Evolutionary conservation across 2,329 filamentous ascomycete species (phyloP).

Genomic region (Beauveria sp.): DNA sequence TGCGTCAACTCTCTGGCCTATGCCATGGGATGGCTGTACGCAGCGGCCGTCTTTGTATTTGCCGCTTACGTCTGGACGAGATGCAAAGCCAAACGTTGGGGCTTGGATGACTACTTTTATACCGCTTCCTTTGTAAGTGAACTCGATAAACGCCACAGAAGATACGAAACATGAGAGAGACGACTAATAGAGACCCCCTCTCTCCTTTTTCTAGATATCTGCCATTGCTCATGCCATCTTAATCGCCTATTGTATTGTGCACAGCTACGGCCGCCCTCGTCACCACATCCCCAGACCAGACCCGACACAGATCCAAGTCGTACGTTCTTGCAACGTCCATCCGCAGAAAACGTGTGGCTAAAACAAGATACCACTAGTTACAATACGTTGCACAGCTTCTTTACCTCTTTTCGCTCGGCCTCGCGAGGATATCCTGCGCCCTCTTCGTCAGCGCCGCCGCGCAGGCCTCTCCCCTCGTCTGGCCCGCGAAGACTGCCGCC

Average conservation of each 20-base stretch:
- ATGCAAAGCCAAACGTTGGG: not conserved
- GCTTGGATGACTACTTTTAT: not conserved
- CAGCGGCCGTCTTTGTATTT: not conserved
- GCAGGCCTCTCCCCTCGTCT: not conserved
- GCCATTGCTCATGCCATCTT: conserved; percentile 1
- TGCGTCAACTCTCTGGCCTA: not conserved
- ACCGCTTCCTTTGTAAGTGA: conserved; percentile 3
- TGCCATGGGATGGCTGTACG: not conserved
- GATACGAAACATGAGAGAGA: not conserved
- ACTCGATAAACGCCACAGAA: not conserved
- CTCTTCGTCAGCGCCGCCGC: not conserved
- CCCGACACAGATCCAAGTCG: not conserved
- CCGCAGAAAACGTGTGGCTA: too few species aligned
- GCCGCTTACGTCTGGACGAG: not conserved
- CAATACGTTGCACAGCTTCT: conserved; percentile 1
- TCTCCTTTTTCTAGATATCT: not conserved
- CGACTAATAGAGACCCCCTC: not conserved
- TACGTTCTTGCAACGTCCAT: not conserved
- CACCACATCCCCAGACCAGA: not conserved
- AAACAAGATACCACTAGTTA: not conserved
- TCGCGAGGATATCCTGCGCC: not conserved
- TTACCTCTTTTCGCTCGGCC: conserved; percentile 1
- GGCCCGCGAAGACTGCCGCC: not conserved
- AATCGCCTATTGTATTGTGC: not conserved
- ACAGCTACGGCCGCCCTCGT: not conserved